These are phyloP conservation scores for Globisporangium solare DNA, from an alignment of 352 stramenopile genomes.

Conservation along the genomic window DNA sequence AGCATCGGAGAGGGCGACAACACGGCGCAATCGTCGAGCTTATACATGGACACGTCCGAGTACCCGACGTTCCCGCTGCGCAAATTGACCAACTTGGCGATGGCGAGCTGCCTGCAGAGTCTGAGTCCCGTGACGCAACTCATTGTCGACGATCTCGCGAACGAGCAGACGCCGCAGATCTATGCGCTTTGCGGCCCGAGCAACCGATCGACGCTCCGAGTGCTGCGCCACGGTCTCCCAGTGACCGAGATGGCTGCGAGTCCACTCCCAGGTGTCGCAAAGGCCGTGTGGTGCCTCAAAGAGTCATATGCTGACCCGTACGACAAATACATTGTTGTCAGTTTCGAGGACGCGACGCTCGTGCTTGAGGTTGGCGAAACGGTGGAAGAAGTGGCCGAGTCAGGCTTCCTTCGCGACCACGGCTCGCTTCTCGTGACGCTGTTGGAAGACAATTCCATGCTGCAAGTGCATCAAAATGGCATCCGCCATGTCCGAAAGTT, in stretches of 20 bases:
- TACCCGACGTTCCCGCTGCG: slow-evolving; percentile 68
- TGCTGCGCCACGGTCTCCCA: slow-evolving; percentile 94
- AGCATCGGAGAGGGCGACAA: slow-evolving; percentile 92
- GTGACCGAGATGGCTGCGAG: slow-evolving; percentile 97
- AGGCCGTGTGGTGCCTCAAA: slow-evolving; percentile 94
- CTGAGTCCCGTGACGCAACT: slow-evolving; percentile 94
- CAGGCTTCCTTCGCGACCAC: slow-evolving; percentile 93
- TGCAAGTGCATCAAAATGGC: slow-evolving; percentile 95
- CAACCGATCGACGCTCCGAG: slow-evolving; percentile 91
- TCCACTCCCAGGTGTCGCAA: slow-evolving; percentile 93
- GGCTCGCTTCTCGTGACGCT: slow-evolving; percentile 94
- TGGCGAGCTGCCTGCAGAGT: slow-evolving; percentile 78
- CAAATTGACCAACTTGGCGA: slow-evolving; percentile 86
- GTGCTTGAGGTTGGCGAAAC: slow-evolving; percentile 97
- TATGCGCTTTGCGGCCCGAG: slow-evolving; percentile 94
- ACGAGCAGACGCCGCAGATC: slow-evolving; percentile 96
- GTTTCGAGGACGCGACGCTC: slow-evolving; percentile 98
- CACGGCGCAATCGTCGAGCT: slow-evolving; percentile 66
- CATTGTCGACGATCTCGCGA: slow-evolving; percentile 92
- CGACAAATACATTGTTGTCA: slow-evolving; percentile 98
- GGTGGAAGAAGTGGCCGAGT: slow-evolving; percentile 97
- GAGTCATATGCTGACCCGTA: slow-evolving; percentile 70
- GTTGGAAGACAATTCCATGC: slow-evolving; percentile 93
- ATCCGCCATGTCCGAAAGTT: slow-evolving; percentile 95
- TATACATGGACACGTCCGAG: slow-evolving; percentile 62